Conservation (phyloP, 768 basidiomycete genomes). For the Pulveroboletus sp. region DNA sequence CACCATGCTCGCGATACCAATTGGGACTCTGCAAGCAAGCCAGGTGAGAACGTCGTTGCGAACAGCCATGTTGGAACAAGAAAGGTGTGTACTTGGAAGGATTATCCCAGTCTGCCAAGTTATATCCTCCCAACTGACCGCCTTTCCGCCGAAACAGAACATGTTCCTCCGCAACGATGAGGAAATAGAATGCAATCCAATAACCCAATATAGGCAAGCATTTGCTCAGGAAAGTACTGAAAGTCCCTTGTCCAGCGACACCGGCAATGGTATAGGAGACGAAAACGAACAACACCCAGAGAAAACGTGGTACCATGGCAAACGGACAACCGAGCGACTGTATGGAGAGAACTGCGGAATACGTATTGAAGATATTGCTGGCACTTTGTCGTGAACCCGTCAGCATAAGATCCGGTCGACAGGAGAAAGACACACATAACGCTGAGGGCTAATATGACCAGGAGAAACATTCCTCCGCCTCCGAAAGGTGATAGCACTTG, state of each 20-base stretch:
- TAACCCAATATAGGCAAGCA: conserved; percentile 41
- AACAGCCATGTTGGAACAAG: too few relatives aligned
- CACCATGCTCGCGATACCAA: conserved; percentile 44
- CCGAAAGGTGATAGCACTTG: conserved; percentile 43
- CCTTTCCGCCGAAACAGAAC: conserved; percentile 39
- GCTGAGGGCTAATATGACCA: conserved; percentile 41
- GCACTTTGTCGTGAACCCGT: conserved; percentile 18
- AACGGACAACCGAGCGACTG: conserved; percentile 44
- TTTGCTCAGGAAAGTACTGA: conserved; percentile 39
- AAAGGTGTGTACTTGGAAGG: conserved; percentile 29
- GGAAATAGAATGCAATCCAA: conserved; percentile 45
- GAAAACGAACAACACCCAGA: conserved; percentile 43
- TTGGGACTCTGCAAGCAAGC: conserved; percentile 34
- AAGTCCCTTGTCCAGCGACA: conserved; percentile 41
- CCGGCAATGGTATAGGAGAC: conserved; percentile 37
- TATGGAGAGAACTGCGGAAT: conserved; percentile 44
- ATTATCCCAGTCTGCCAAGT: conserved; percentile 45
- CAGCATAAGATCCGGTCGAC: not conserved
- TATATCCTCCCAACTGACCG: conserved; percentile 46
- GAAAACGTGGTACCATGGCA: conserved; percentile 39
- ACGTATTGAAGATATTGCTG: conserved; percentile 41
- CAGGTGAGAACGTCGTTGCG: too few relatives aligned
- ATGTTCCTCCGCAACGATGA: conserved; percentile 44
- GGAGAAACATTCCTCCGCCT: conserved; percentile 38
- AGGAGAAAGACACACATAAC: conserved; percentile 31